Percentiles rank a stretch among this genome's conserved stretches.
Evolutionary conservation across 2,329 filamentous ascomycete species (phyloP).

Genomic region (Pseudogymnoascus sp.): DNA sequence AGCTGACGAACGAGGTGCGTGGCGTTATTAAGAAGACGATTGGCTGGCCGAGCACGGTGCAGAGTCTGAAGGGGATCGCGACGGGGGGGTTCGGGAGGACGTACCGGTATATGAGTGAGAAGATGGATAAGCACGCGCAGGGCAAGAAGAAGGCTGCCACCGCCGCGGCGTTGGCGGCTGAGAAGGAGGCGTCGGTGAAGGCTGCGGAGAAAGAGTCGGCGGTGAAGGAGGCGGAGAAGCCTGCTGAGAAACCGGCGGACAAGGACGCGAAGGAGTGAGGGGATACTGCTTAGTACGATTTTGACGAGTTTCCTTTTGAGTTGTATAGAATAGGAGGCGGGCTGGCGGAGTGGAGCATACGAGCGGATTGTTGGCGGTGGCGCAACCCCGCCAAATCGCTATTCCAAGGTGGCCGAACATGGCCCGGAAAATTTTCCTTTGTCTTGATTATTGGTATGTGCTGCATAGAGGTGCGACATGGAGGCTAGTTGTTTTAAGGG

Average conservation of each 20-base stretch:
- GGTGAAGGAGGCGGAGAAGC: not conserved
- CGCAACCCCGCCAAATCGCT: not conserved
- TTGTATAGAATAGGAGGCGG: not conserved
- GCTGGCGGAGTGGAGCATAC: not conserved
- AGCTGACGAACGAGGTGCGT: constrained; percentile 63
- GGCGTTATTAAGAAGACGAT: constrained; percentile 80
- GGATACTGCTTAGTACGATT: not conserved
- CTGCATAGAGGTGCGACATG: not conserved
- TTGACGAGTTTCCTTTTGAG: not conserved
- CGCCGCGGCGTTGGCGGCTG: not conserved
- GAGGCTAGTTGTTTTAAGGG: not conserved
- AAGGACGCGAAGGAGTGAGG: not conserved
- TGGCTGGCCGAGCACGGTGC: constrained; percentile 81
- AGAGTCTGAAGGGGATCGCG: constrained; percentile 75
- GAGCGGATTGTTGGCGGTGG: not conserved
- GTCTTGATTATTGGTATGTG: not conserved
- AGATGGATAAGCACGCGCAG: constrained; percentile 55
- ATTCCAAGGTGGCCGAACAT: not conserved
- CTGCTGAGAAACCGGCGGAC: not conserved
- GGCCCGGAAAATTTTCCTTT: not conserved
- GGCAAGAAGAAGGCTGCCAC: constrained; percentile 23
- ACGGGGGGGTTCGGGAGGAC: constrained; percentile 67
- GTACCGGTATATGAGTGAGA: constrained; percentile 73
- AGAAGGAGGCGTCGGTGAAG: not conserved
- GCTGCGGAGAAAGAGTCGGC: not conserved